phyloP scores from a whole-genome alignment of 495 filamentous ascomycete species.

The Parathielavia appendiculata region DNA sequence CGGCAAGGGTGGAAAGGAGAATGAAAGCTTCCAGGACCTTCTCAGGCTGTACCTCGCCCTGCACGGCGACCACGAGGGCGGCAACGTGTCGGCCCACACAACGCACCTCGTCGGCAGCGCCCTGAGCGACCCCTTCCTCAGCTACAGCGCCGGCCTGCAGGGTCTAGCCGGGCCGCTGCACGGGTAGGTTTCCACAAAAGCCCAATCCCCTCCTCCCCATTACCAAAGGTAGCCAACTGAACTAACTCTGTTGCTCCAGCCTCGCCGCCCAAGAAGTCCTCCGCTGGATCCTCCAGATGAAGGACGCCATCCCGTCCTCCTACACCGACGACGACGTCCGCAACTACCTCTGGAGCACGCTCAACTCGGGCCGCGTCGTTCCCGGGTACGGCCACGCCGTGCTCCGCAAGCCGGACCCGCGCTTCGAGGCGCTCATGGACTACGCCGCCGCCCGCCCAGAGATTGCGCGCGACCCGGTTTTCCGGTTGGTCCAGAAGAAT shows the following conservation, averaged over 20 bases:
- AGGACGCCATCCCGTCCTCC: conserved; percentile 70
- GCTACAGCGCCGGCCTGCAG: conserved; percentile 91
- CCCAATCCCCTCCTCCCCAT: background rate
- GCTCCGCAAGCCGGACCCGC: conserved; percentile 91
- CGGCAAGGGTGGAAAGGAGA: conserved; percentile 77
- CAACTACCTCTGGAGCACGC: conserved; percentile 84
- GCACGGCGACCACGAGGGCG: conserved; percentile 97
- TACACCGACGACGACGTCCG: conserved; percentile 76
- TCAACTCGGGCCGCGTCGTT: conserved; percentile 90
- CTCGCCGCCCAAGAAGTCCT: conserved; percentile 96
- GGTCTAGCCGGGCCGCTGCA: conserved; percentile 93
- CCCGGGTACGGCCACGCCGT: conserved; percentile 99
- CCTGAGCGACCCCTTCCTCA: conserved; percentile 89
- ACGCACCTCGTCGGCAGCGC: conserved; percentile 97
- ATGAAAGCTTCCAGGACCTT: conserved; percentile 93
- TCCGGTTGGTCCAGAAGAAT: conserved; percentile 88
- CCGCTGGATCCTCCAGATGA: conserved; percentile 93
- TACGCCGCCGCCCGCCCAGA: conserved; percentile 81
- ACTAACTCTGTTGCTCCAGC: conserved; percentile 25
- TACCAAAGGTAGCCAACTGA: background rate
- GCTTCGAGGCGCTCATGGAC: conserved; percentile 94
- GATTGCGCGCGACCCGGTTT: conserved; percentile 82
- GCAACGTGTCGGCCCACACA: conserved; percentile 95
- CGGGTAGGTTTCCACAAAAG: conserved; percentile 49
- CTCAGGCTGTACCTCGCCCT: conserved; percentile 89